These are phyloP conservation scores for Ciborinia camelliae DNA, from an alignment of 2,329 filamentous ascomycete species.

Conservation along the genomic window DNA sequence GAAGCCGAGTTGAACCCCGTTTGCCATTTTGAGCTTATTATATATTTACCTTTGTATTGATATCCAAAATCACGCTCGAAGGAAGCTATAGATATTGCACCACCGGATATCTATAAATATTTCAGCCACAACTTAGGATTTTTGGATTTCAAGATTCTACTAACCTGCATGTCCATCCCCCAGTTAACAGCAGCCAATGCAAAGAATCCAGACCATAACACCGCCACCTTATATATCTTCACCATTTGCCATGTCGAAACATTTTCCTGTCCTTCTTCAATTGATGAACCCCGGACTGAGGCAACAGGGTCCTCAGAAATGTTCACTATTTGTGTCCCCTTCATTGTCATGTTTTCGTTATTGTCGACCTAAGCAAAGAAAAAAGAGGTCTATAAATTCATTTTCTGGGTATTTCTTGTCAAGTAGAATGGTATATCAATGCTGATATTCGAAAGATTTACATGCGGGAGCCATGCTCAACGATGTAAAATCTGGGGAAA, in stretches of 20 bases:
- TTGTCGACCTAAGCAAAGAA: not conserved
- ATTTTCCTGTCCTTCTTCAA: not conserved
- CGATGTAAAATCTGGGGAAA: slow-evolving; percentile 8
- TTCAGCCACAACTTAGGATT: not conserved
- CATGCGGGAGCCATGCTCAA: not conserved
- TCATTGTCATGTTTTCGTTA: not conserved
- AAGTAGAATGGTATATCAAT: not conserved
- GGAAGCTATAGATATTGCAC: slow-evolving; percentile 10
- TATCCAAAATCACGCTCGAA: slow-evolving; percentile 19
- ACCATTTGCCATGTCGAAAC: slow-evolving; percentile 15
- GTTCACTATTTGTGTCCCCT: not conserved
- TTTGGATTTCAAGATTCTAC: not conserved
- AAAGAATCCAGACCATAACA: slow-evolving; percentile 15
- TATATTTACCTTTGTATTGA: slow-evolving; percentile 9
- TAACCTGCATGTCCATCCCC: slow-evolving; percentile 18
- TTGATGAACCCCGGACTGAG: not conserved
- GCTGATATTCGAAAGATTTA: not conserved
- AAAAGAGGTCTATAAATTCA: not conserved
- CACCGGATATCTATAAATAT: not conserved
- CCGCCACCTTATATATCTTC: slow-evolving; percentile 16
- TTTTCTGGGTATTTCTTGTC: not conserved
- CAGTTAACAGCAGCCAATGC: slow-evolving; percentile 17
- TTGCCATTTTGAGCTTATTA: slow-evolving; percentile 19
- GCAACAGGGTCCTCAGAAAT: not conserved
- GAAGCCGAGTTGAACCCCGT: slow-evolving; percentile 17